Evolutionary conservation across 148 eudicot species (phyloP), one percentile per base, ranked within the genome.

Genomic region (Rhododendron griersonianum): DNA sequence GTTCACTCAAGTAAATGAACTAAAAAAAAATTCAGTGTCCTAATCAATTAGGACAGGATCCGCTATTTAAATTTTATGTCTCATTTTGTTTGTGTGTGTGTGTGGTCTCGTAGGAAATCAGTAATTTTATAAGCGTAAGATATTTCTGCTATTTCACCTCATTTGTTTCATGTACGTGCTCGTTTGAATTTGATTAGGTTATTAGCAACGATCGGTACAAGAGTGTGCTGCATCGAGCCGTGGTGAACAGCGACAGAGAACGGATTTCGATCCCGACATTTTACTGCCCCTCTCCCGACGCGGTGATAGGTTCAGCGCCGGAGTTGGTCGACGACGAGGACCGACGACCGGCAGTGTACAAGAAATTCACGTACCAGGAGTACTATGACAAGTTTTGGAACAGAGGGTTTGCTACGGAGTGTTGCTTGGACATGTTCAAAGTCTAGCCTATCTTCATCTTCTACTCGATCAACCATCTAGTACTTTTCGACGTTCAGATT

Each of bases 141-240:
- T 79, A n/a, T 3, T 35, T 79, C 0, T 9, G 9, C 23, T 11
- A 47, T 14, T 77, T 47, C 6, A 47, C 6, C 16, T 21, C 18
- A 48, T 9, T 9, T 2, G 0, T 4, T 25, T n/a, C 3, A 3
- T 9, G 2, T 7, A 5, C 18, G 3, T 51, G 23, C 3, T 15
- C 0, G 19, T 23, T 35, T 37, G 4, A 44, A 6, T 48, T 39
- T 33, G 37, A 44, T 75, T 37, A 86, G 88, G 86, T 87, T 7
- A 14, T 87, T 35, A 87, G 88, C 79, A 87, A 87, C 19, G 83
- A 78, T 44, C 83, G 88, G 3, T 87, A 83, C 83, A 83, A 87
- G 71, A 87, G 88, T 13, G 88, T 87, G 50, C 21, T 83, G 13
- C 88, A 87, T 69, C 53, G 88, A 2, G 86, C 86, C 0, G 33